phyloP scores from a whole-genome alignment of 139 green algal species.

The Astrephomene gubernaculifera region DNA sequence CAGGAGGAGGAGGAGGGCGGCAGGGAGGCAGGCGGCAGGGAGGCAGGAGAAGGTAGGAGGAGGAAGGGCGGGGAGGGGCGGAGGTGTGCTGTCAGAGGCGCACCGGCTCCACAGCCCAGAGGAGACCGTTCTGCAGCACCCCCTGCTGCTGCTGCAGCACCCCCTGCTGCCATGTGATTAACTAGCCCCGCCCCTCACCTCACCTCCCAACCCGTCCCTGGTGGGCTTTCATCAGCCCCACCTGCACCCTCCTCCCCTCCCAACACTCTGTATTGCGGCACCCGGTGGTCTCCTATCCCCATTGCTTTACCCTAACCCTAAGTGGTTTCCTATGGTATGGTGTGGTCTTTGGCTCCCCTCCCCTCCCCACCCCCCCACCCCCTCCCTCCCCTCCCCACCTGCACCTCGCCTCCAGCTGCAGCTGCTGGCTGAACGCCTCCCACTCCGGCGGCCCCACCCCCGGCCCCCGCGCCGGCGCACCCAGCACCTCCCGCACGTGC shows the following conservation, averaged over 20 bases:
- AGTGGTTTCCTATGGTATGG: no score
- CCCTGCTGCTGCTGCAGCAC: no score
- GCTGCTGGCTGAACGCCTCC: slow-evolving; percentile 17
- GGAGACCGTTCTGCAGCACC: no score
- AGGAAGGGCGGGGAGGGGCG: neutral
- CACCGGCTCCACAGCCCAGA: neutral
- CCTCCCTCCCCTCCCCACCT: neutral
- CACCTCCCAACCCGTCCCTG: neutral
- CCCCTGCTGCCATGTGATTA: no score
- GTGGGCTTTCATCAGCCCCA: no score
- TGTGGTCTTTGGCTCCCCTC: no score
- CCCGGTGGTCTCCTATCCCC: no score
- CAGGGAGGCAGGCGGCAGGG: neutral
- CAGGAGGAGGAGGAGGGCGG: neutral
- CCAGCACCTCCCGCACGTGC: slow-evolving; percentile 1
- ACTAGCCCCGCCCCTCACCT: neutral
- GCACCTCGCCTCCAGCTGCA: slow-evolving; percentile 1
- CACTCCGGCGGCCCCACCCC: neutral
- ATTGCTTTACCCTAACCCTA: no score
- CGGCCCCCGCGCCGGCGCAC: neutral
- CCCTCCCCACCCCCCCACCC: neutral
- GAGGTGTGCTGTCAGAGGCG: neutral
- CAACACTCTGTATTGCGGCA: no score
- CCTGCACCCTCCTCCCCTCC: no score
- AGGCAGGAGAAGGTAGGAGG: neutral